These are phyloP conservation scores for Mycosarcoma maydis DNA, from an alignment of 1,284 basidiomycete genomes.

Conservation along the genomic window DNA sequence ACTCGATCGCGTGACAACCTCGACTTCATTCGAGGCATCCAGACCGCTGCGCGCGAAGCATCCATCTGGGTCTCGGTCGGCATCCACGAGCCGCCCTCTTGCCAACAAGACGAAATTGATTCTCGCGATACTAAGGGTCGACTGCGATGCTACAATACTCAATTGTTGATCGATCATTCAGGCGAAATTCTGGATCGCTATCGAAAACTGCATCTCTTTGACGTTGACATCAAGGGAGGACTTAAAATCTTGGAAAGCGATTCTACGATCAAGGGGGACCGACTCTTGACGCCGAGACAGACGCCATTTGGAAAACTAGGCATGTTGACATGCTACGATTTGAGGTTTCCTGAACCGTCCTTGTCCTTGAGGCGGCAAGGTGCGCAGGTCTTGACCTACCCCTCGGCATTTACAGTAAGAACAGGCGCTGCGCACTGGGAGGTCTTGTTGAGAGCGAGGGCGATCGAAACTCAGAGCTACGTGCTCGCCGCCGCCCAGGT, in stretches of 20 bases:
- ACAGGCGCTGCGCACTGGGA: constrained; percentile 68
- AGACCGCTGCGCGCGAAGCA: constrained; percentile 66
- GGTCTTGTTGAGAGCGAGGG: constrained; percentile 64
- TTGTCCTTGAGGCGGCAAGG: constrained; percentile 68
- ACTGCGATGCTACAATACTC: constrained; percentile 69
- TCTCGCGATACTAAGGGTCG: constrained; percentile 31
- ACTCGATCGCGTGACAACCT: constrained; percentile 54
- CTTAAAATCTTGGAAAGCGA: constrained; percentile 62
- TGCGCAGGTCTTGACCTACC: constrained; percentile 70
- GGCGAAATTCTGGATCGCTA: constrained; percentile 68
- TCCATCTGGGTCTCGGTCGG: constrained; percentile 69
- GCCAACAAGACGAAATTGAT: constrained; percentile 47
- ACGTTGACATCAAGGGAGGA: constrained; percentile 69
- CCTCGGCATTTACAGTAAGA: constrained; percentile 70
- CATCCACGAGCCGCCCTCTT: constrained; percentile 69
- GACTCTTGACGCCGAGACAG: constrained; percentile 63
- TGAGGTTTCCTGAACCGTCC: constrained; percentile 70
- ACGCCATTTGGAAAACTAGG: constrained; percentile 67
- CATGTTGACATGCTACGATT: constrained; percentile 72
- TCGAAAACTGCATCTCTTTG: constrained; percentile 71
- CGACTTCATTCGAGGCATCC: constrained; percentile 67
- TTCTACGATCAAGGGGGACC: constrained; percentile 67
- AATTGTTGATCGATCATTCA: constrained; percentile 68
- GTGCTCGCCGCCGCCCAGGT: constrained; percentile 67
- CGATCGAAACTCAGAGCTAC: constrained; percentile 69